These are phyloP conservation scores for Panus rudis DNA, from an alignment of 768 basidiomycete genomes.

Conservation along the genomic window DNA sequence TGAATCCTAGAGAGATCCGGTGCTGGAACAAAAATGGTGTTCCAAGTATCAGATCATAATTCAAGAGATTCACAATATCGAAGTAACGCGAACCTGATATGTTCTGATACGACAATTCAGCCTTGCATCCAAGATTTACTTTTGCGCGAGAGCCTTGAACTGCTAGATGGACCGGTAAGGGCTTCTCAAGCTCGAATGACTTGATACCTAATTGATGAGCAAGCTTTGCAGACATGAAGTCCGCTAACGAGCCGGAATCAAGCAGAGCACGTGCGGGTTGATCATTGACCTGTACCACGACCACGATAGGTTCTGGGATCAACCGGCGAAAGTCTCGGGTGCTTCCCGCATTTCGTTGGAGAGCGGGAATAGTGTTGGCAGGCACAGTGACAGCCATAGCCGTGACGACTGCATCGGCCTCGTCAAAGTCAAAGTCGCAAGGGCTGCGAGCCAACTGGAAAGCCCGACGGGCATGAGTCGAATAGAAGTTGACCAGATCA, in stretches of 20 bases:
- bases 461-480: too few relatives aligned
- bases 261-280: conserved; percentile 27
- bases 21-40: conserved; percentile 27
- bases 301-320: conserved; percentile 27
- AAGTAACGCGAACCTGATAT: conserved; percentile 22
- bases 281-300: conserved; percentile 26
- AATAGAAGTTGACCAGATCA: neutral
- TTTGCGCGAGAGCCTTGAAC: conserved; percentile 34
- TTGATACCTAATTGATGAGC: conserved; percentile 30
- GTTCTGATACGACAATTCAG: conserved; percentile 26
- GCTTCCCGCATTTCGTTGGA: conserved; percentile 10
- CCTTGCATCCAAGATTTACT: conserved; percentile 24
- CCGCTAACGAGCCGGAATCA: conserved; percentile 32
- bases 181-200: conserved; percentile 20
- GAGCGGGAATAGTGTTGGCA: neutral
- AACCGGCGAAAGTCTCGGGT: conserved; percentile 9
- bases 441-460: neutral
- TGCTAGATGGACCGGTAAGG: conserved; percentile 31
- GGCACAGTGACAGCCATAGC: neutral
- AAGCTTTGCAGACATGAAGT: conserved; percentile 32
- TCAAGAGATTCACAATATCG: conserved; percentile 20
- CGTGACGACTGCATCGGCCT: neutral
- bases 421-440: neutral
- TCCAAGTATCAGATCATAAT: conserved; percentile 26
- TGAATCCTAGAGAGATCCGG: conserved; percentile 13